Conservation (phyloP, 2,329 filamentous ascomycete species). For the Trichoderma guizhouense region DNA sequence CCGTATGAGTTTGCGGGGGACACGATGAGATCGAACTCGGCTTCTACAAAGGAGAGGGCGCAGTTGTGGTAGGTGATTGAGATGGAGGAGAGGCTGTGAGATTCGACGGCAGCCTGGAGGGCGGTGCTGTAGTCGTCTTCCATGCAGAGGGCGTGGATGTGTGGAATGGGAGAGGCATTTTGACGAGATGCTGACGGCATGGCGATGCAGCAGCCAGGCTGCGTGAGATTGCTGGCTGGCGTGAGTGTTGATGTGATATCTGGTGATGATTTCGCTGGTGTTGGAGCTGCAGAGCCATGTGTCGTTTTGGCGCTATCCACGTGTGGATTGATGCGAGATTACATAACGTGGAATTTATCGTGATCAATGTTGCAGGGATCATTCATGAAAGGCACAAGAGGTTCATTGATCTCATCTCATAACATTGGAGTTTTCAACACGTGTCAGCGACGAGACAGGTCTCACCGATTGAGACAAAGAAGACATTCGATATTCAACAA, state of each 20-base stretch:
- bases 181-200: neutral
- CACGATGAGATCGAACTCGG: slow-evolving; percentile 46
- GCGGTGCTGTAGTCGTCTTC: slow-evolving; percentile 31
- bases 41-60: slow-evolving; percentile 37
- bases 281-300: neutral
- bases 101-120: slow-evolving; percentile 36
- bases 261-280: neutral
- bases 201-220: neutral
- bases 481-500: neutral
- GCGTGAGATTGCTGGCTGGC: neutral
- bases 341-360: neutral
- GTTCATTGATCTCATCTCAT: neutral
- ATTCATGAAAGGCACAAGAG: neutral
- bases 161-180: slow-evolving; percentile 2
- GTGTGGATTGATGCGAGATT: neutral
- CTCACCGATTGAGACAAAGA: neutral
- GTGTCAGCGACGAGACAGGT: neutral
- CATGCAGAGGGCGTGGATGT: slow-evolving; percentile 23
- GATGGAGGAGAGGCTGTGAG: slow-evolving; percentile 31
- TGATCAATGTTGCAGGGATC: neutral
- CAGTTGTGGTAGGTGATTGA: slow-evolving; percentile 37
- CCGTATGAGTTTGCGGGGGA: slow-evolving; percentile 55
- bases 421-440: neutral
- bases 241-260: neutral
- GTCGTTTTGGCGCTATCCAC: neutral